Evolutionary conservation across 139 green algal genomes (phyloP).

Genomic region (Microglena sp.): DNA sequence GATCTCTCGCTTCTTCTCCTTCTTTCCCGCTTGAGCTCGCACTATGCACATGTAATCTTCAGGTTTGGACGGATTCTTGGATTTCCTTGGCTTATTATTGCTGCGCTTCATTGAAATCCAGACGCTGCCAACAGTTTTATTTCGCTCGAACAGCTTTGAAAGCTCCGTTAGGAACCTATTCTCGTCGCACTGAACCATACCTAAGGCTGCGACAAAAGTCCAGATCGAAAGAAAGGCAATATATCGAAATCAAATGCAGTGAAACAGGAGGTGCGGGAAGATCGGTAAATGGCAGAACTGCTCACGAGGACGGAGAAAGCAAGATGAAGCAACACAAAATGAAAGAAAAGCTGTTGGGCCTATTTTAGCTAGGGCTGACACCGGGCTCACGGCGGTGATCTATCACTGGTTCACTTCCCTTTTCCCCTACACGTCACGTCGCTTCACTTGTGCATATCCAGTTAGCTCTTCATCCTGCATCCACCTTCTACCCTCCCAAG

Average conservation of each 20-base stretch:
- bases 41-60: conserved; percentile 62
- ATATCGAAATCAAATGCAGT: no score
- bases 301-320: no score
- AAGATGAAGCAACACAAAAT: no score
- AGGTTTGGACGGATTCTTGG: conserved; percentile 19
- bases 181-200: conserved; percentile 52
- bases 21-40: conserved; percentile 29
- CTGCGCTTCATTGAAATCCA: conserved; percentile 66
- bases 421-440: no score
- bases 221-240: no score
- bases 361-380: no score
- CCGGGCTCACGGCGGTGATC: background rate
- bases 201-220: background rate
- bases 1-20: conserved; percentile 13
- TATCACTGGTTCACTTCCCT: conserved; percentile 6
- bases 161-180: conserved; percentile 71
- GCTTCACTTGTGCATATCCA: no score
- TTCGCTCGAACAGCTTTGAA: conserved; percentile 60
- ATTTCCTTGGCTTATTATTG: conserved; percentile 37
- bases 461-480: no score
- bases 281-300: no score
- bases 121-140: conserved; percentile 42
- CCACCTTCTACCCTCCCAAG: no score
- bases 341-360: no score
- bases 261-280: no score